phyloP scores from a whole-genome alignment of 2,329 filamentous ascomycete genomes.

The Aplosporella prunicola region DNA sequence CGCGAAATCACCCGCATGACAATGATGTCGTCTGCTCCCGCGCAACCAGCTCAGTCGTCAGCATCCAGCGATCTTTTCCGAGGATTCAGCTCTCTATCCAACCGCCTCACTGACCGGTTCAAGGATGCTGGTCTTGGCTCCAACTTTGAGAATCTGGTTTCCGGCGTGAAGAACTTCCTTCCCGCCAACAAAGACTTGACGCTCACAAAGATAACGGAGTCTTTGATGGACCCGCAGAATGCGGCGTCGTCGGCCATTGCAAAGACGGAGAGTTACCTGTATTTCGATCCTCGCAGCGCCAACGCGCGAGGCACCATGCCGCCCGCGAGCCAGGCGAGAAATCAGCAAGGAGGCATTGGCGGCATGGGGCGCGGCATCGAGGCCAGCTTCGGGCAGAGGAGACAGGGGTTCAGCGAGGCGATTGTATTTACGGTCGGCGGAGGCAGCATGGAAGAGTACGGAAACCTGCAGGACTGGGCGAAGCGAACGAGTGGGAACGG shows the following conservation, averaged over 20 bases:
- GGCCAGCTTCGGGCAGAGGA: conserved; percentile 80
- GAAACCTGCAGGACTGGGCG: conserved; percentile 94
- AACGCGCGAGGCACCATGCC: conserved; percentile 90
- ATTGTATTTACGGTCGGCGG: conserved; percentile 90
- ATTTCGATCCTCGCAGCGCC: conserved; percentile 90
- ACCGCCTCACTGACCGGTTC: conserved; percentile 83
- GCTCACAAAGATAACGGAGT: conserved; percentile 95
- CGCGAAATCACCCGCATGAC: conserved; percentile 96
- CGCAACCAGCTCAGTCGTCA: conserved; percentile 51
- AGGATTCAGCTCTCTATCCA: conserved; percentile 85
- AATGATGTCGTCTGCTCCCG: conserved; percentile 80
- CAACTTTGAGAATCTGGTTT: conserved; percentile 90
- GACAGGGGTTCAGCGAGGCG: conserved; percentile 82
- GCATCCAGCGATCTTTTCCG: conserved; percentile 74
- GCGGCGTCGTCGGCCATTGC: conserved; percentile 86
- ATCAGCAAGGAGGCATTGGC: conserved; percentile 33
- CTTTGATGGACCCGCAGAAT: conserved; percentile 89
- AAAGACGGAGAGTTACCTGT: conserved; percentile 93
- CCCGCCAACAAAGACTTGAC: conserved; percentile 92
- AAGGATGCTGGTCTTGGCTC: conserved; percentile 79
- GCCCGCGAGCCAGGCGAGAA: conserved; percentile 53
- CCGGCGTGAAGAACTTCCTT: conserved; percentile 96
- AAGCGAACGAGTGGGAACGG: conserved; percentile 57
- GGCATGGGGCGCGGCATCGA: conserved; percentile 51
- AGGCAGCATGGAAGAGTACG: conserved; percentile 98